Evolutionary conservation across 495 filamentous ascomycete species (phyloP).

Genomic region (Rusavskia elegans): DNA sequence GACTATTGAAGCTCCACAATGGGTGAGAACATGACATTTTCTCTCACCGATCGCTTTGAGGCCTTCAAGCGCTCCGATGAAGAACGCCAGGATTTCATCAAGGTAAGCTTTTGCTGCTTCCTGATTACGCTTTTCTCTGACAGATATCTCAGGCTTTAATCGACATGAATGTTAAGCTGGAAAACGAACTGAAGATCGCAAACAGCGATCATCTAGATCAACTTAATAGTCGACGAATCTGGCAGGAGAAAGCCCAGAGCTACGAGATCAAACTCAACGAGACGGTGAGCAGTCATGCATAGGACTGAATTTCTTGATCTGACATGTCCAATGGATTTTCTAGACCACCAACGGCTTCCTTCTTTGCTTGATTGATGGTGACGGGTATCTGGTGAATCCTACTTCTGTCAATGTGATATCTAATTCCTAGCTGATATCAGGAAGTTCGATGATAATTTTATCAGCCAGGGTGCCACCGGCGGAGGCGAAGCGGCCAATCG

Average conservation of each 20-base stretch:
- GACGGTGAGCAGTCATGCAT: neutral
- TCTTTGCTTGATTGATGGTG: slow-evolving; percentile 43
- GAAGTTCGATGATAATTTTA: slow-evolving; percentile 38
- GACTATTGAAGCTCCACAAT: neutral
- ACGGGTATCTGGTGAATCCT: slow-evolving; percentile 33
- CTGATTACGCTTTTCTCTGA: neutral
- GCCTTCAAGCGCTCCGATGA: neutral
- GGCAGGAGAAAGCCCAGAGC: neutral
- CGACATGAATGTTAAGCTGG: neutral
- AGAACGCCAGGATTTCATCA: neutral
- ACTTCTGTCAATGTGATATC: neutral
- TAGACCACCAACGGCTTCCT: slow-evolving; percentile 43
- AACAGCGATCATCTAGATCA: neutral
- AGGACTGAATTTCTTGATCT: neutral
- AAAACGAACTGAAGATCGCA: neutral
- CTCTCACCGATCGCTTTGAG: neutral
- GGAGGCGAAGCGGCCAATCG: slow-evolving; percentile 38
- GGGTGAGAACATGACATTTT: neutral
- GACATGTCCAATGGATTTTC: neutral
- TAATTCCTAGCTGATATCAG: neutral
- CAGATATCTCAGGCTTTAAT: neutral
- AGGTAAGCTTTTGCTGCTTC: neutral
- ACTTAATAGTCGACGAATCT: neutral
- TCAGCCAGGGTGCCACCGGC: slow-evolving; percentile 35
- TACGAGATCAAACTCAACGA: neutral